Conservation (phyloP, 805 yeast genomes). For the Candida vaughaniae region DNA sequence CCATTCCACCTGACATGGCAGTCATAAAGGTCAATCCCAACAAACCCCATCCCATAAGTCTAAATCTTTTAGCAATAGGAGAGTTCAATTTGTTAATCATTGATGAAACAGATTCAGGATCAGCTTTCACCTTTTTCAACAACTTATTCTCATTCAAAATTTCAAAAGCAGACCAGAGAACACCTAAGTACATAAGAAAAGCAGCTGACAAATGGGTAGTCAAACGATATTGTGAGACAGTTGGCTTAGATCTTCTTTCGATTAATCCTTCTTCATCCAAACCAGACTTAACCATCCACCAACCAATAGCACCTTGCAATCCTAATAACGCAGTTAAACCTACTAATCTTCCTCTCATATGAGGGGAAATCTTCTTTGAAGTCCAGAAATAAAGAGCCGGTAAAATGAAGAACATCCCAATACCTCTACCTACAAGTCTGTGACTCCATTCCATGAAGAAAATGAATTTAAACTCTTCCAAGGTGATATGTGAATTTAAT, state of each 20-base stretch:
- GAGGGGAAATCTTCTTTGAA: constrained; percentile 61
- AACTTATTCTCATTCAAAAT: constrained; percentile 72
- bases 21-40: constrained; percentile 76
- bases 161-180: constrained; percentile 87
- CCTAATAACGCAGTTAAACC: constrained; percentile 80
- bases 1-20: constrained; percentile 97
- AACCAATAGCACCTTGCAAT: constrained; percentile 92
- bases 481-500: constrained; percentile 81
- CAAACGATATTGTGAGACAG: constrained; percentile 92
- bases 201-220: constrained; percentile 96
- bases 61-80: constrained; percentile 57
- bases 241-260: constrained; percentile 88
- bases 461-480: constrained; percentile 93
- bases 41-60: constrained; percentile 54
- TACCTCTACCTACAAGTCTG: constrained; percentile 85
- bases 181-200: constrained; percentile 79
- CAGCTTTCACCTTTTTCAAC: constrained; percentile 40
- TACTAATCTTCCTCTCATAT: constrained; percentile 64
- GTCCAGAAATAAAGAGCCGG: constrained; percentile 85
- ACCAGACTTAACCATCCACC: constrained; percentile 99
- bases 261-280: constrained; percentile 74
- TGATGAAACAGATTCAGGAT: constrained; percentile 54
- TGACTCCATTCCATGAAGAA: constrained; percentile 98
- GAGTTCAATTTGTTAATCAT: constrained; percentile 59
- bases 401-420: constrained; percentile 76